Base-by-base conservation (phyloP, 257 asterid genomes). In the Linaria vulgaris region DNA sequence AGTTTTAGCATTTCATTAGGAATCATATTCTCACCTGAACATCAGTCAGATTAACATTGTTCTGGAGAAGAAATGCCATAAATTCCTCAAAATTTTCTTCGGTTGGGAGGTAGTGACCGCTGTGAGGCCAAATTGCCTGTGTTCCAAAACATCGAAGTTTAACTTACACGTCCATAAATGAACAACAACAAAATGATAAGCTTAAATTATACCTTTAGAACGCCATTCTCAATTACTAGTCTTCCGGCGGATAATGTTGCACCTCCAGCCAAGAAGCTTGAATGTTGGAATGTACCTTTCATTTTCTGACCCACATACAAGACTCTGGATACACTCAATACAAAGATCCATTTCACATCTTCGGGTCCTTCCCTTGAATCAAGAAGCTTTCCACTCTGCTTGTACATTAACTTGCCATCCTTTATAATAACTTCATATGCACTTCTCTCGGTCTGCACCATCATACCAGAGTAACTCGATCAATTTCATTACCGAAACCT, bases 241-340 rank as follows among this genome's bases (percentile, higher is more conserved):
- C 96, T 83, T 6, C 98, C 98, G 7, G 98, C 98, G 22, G 96
- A 84, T 55, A 88, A 72, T 0, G 98, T 86, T 3, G 95, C 96
- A 0, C 96, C 98, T 7, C 98, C 98, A 10, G 98, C 95, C 82
- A 91, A 80, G 85, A 91, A 91, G 68, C 98, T 91, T 2, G 98
- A 91, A 71, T 91, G 98, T 22, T 91, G 98, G 72, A 91, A 91
- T 0, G 64, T 77, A 52, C 98, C 96, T 68, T 86, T 91, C 22
- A 59, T 81, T 78, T 91, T 91, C 86, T 72, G 80, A 0, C 91
- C 98, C 3, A 88, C 87, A 43, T 84, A 88, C 63, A 91, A 73
- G 23, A 21, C 66, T 77, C 76, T 86, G 25, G 88, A 75, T 47
- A 78, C 86, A 30, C 98, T 88, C 16, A 91, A 80, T 41, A 91